Conservation (phyloP, 768 basidiomycete genomes). For the Russula dissimulans region DNA sequence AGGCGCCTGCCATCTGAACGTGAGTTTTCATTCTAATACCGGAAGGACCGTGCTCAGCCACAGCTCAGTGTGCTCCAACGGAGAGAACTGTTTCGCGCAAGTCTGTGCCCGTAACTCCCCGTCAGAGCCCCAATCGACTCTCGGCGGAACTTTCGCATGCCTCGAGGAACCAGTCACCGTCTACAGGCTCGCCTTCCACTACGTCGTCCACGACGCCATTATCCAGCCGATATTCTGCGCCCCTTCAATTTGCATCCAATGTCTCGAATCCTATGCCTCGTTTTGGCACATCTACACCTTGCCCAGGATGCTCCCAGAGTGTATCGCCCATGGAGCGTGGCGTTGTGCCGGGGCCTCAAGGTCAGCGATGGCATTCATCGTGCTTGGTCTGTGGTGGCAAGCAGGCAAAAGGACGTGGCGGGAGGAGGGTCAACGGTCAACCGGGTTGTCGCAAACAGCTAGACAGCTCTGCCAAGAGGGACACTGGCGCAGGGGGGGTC, state of each 20-base stretch:
- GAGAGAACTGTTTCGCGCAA: constrained; percentile 34
- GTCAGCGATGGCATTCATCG: constrained; percentile 67
- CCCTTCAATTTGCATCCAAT: constrained; percentile 31
- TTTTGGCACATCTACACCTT: constrained; percentile 51
- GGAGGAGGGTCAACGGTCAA: constrained; percentile 43
- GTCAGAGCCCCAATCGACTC: constrained; percentile 6
- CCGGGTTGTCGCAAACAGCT: constrained; percentile 78
- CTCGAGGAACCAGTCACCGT: constrained; percentile 14
- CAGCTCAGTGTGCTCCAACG: constrained; percentile 35
- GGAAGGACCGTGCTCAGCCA: background rate
- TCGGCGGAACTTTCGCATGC: constrained; percentile 1
- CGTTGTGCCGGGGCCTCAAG: constrained; percentile 77
- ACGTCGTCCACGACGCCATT: constrained; percentile 23
- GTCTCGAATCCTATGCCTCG: constrained; percentile 35
- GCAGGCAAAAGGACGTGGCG: constrained; percentile 32
- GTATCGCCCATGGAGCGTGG: constrained; percentile 82
- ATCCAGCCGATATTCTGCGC: constrained; percentile 35
- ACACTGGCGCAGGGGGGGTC: constrained; percentile 49
- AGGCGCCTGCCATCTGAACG: constrained; percentile 65
- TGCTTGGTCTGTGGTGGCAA: constrained; percentile 81
- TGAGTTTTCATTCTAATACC: constrained; percentile 22
- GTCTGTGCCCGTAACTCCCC: background rate
- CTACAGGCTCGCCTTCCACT: constrained; percentile 20
- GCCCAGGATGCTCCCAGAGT: constrained; percentile 64
- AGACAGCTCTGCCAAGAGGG: constrained; percentile 74